Conservation (phyloP, 1,284 basidiomycete species). For the Microstroma glucosiphilum region DNA sequence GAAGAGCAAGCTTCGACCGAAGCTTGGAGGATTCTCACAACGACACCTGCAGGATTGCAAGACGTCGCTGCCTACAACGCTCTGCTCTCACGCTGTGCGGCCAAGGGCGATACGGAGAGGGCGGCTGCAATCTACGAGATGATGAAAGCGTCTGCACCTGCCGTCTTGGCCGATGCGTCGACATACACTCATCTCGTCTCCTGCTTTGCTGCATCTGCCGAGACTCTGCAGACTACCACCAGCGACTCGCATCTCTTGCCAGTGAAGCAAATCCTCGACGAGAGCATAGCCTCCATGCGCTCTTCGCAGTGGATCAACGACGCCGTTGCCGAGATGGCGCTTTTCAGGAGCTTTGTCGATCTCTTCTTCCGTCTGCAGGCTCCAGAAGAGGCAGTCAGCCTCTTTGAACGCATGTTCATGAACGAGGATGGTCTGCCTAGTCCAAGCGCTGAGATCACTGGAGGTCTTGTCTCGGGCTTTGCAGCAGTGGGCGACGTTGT, state of each 20-base stretch:
- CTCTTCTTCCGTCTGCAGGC: background rate
- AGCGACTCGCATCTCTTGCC: background rate
- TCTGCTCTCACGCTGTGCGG: slow-evolving; percentile 3
- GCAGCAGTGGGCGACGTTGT: background rate
- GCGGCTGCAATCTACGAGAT: background rate
- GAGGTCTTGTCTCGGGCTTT: background rate
- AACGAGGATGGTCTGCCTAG: slow-evolving; percentile 5
- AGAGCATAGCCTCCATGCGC: background rate
- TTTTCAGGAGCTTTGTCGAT: background rate
- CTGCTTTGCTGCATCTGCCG: background rate
- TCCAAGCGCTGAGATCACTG: background rate
- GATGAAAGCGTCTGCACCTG: background rate
- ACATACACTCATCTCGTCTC: background rate
- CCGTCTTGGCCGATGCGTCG: background rate
- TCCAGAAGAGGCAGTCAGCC: background rate
- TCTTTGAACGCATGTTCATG: background rate
- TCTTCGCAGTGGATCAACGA: slow-evolving; percentile 1
- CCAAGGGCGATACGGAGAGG: slow-evolving; percentile 3
- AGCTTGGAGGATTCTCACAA: background rate
- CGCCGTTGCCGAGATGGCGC: background rate
- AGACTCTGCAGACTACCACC: background rate
- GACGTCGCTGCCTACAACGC: slow-evolving; percentile 7
- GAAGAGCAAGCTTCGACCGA: slow-evolving; percentile 5
- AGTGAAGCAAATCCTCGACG: slow-evolving; percentile 1
- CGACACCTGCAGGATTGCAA: background rate